Conservation (phyloP, 129 eudicot genomes). For the Kitagawia praeruptora region DNA sequence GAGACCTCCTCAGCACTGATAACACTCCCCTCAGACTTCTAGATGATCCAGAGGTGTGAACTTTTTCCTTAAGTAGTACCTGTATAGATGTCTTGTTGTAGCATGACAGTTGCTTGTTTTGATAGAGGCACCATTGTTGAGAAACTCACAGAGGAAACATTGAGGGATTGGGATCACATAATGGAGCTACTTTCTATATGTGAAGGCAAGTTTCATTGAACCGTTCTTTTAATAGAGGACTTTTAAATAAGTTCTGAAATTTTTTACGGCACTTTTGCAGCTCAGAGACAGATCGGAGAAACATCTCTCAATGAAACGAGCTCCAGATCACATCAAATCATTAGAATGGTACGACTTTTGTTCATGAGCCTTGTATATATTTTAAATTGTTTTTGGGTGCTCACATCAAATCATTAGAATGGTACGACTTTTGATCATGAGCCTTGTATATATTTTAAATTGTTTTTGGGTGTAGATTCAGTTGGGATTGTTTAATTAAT, state of each 20-base stretch:
- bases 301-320: constrained; percentile 87
- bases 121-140: constrained; percentile 87
- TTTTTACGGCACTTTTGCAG: constrained; percentile 37
- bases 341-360: constrained; percentile 62
- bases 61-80: not conserved
- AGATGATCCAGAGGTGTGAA: constrained; percentile 92
- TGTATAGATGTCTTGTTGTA: not conserved
- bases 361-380: not conserved
- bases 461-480: not conserved
- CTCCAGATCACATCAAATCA: constrained; percentile 95
- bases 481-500: not conserved
- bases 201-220: constrained; percentile 48
- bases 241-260: constrained; percentile 4
- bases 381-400: not conserved
- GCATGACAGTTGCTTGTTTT: constrained; percentile 6
- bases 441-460: too few species aligned
- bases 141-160: constrained; percentile 79
- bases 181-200: constrained; percentile 79
- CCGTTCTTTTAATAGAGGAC: not conserved
- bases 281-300: constrained; percentile 93
- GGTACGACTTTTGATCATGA: too few species aligned
- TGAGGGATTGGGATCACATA: constrained; percentile 76
- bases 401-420: too few species aligned
- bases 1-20: constrained; percentile 76
- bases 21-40: constrained; percentile 71